Evolutionary conservation across 805 yeast species (phyloP).

Genomic region (Saturnispora dispora): DNA sequence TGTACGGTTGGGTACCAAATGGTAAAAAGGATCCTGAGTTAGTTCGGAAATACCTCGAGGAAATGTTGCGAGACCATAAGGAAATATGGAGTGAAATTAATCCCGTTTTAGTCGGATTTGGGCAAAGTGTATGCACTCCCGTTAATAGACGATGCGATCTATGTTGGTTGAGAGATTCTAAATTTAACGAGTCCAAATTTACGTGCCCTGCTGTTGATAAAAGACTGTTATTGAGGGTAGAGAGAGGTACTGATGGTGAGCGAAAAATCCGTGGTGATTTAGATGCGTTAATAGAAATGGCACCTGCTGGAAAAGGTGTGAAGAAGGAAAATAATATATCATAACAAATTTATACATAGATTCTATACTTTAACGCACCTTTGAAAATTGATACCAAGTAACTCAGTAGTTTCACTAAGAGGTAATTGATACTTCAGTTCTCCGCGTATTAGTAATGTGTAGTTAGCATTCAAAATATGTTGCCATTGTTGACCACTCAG

Average conservation of each 20-base stretch:
- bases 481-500: slow-evolving; percentile 25
- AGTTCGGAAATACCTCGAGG: slow-evolving; percentile 58
- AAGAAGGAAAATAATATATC: background rate
- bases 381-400: slow-evolving; percentile 25
- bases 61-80: slow-evolving; percentile 53
- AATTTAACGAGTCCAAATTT: slow-evolving; percentile 7
- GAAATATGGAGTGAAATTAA: slow-evolving; percentile 78
- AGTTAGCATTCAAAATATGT: slow-evolving; percentile 20
- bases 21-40: slow-evolving; percentile 58
- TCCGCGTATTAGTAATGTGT: slow-evolving; percentile 26
- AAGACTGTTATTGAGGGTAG: slow-evolving; percentile 29
- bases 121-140: slow-evolving; percentile 79
- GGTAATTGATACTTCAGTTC: slow-evolving; percentile 27
- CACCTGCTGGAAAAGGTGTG: slow-evolving; percentile 18
- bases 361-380: background rate
- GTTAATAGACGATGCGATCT: slow-evolving; percentile 61
- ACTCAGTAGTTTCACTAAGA: slow-evolving; percentile 17
- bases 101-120: slow-evolving; percentile 85
- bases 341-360: background rate
- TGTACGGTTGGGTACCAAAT: slow-evolving; percentile 71
- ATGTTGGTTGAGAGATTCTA: slow-evolving; percentile 44
- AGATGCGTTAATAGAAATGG: slow-evolving; percentile 23
- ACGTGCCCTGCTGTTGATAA: slow-evolving; percentile 49
- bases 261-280: slow-evolving; percentile 36
- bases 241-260: slow-evolving; percentile 17